phyloP scores from a whole-genome alignment of 441 rosid genomes.

The Corymbia citriodora region DNA sequence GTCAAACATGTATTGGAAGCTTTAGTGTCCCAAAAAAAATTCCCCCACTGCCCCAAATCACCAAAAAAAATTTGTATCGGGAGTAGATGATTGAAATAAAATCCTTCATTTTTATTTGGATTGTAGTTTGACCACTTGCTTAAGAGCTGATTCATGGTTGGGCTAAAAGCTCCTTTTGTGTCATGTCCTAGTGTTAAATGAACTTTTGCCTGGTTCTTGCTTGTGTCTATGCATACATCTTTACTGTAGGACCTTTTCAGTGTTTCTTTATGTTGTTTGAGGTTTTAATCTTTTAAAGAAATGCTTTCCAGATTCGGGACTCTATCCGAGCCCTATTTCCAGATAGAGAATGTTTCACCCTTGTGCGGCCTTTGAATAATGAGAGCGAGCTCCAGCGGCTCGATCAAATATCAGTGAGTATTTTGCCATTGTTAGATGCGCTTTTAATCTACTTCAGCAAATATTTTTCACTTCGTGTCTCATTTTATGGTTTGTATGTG shows the following conservation, averaged over 20 bases:
- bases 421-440: background rate
- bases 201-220: background rate
- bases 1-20: background rate
- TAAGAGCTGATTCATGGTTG: background rate
- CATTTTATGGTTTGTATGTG: constrained; percentile 1
- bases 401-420: constrained; percentile 82
- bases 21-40: no score
- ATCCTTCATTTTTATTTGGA: background rate
- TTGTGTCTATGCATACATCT: background rate
- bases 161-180: background rate
- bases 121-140: background rate
- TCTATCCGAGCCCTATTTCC: constrained; percentile 89
- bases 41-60: background rate
- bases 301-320: constrained; percentile 62
- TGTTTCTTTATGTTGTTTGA: background rate
- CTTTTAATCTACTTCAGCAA: background rate
- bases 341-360: constrained; percentile 88
- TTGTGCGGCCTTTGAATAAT: constrained; percentile 81
- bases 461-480: background rate
- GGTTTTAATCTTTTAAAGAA: constrained; percentile 17
- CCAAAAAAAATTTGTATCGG: background rate
- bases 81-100: background rate
- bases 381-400: constrained; percentile 82
- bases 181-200: background rate
- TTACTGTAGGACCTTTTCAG: background rate